Evolutionary conservation across 2,329 filamentous ascomycete genomes (phyloP).

Genomic region (Neonectria faginata): DNA sequence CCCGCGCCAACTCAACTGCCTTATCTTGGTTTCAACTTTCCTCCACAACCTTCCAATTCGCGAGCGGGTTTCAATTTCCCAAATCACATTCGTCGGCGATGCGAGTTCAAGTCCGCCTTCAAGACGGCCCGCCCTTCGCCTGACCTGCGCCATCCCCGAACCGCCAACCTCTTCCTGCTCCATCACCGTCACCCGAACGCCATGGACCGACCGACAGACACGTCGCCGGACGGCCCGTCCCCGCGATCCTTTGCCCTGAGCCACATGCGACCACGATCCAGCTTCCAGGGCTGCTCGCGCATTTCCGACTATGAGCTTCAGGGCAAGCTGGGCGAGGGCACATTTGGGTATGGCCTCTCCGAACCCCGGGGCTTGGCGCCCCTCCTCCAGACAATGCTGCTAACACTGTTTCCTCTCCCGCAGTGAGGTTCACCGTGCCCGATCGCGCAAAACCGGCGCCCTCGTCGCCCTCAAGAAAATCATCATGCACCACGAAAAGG

Average conservation of each 20-base stretch:
- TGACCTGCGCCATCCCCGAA: slow-evolving; percentile 39
- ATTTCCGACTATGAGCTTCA: slow-evolving; percentile 84
- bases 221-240: slow-evolving; percentile 57
- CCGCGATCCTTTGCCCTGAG: slow-evolving; percentile 68
- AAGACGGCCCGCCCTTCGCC: slow-evolving; percentile 26
- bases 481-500: slow-evolving; percentile 99
- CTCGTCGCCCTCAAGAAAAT: slow-evolving; percentile 97
- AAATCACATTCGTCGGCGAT: slow-evolving; percentile 22
- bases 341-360: slow-evolving; percentile 77
- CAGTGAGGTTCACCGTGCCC: slow-evolving; percentile 91
- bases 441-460: slow-evolving; percentile 77
- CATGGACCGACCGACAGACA: slow-evolving; percentile 50
- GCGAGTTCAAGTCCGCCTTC: slow-evolving; percentile 15
- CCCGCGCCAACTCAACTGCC: background rate
- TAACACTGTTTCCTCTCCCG: slow-evolving; percentile 22
- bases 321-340: slow-evolving; percentile 91
- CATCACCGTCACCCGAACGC: slow-evolving; percentile 17
- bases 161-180: slow-evolving; percentile 17
- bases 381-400: slow-evolving; percentile 19
- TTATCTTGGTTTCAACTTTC: background rate
- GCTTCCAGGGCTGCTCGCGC: slow-evolving; percentile 86
- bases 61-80: background rate
- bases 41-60: background rate
- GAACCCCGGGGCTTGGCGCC: slow-evolving; percentile 17
- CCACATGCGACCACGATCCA: slow-evolving; percentile 66